Conservation (phyloP, 768 basidiomycete genomes). For the Suillus variegatus region DNA sequence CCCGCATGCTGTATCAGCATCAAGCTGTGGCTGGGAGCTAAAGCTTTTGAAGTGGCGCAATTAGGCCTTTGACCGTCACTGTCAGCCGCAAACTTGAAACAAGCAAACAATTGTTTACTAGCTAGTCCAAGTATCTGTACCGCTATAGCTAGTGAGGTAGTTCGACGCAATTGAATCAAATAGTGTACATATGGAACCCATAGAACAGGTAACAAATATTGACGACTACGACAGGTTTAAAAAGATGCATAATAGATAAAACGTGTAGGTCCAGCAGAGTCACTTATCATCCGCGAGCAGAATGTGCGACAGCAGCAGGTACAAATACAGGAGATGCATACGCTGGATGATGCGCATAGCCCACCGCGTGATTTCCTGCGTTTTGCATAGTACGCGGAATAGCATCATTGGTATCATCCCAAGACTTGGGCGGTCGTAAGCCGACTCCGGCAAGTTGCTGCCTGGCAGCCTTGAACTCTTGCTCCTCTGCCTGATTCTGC, state of each 20-base stretch:
- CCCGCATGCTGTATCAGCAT: constrained; percentile 18
- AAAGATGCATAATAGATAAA: constrained; percentile 26
- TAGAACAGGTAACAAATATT: constrained; percentile 12
- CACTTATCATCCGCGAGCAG: constrained; percentile 27
- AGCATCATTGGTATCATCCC: constrained; percentile 56
- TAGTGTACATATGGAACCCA: constrained; percentile 22
- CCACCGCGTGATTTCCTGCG: constrained; percentile 19
- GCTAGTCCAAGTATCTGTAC: constrained; percentile 1
- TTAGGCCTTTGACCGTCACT: not conserved
- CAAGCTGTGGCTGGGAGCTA: constrained; percentile 10
- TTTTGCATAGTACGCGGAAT: constrained; percentile 23
- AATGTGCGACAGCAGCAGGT: constrained; percentile 28
- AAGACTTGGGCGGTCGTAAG: constrained; percentile 74
- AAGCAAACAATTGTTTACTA: constrained; percentile 4
- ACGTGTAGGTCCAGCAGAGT: constrained; percentile 24
- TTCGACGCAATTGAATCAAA: constrained; percentile 7
- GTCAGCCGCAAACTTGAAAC: not conserved
- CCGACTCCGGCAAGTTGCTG: constrained; percentile 76
- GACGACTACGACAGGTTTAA: constrained; percentile 17
- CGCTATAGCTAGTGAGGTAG: not conserved
- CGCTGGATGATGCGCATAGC: constrained; percentile 27
- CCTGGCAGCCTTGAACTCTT: constrained; percentile 79
- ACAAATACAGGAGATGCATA: constrained; percentile 30
- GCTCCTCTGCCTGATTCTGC: constrained; percentile 79
- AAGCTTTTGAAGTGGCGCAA: constrained; percentile 8